phyloP scores from a whole-genome alignment of 2,329 filamentous ascomycete species.

The Parafenestella ontariensis region DNA sequence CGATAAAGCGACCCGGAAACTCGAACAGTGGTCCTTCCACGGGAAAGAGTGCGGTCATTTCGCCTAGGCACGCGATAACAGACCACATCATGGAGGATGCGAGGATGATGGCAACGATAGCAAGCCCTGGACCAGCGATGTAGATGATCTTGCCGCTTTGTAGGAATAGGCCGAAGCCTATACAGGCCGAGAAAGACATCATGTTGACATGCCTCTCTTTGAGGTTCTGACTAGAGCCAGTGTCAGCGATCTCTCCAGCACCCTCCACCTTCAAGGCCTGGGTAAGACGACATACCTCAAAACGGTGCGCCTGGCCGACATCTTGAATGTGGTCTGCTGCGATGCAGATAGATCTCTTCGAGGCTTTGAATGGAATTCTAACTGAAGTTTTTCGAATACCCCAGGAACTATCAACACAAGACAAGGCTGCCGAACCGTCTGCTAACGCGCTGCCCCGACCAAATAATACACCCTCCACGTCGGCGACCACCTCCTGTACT shows the following conservation, averaged over 20 bases:
- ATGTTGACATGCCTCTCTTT: constrained; percentile 45
- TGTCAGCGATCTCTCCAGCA: not conserved
- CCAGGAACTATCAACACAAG: constrained; percentile 12
- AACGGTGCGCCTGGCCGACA: constrained; percentile 34
- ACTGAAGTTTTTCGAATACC: not conserved
- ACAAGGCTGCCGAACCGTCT: constrained; percentile 17
- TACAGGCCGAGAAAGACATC: constrained; percentile 48
- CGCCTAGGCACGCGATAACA: constrained; percentile 67
- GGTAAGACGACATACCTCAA: constrained; percentile 19
- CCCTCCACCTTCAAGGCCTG: too few species aligned
- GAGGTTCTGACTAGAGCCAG: constrained; percentile 11
- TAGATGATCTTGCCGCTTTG: constrained; percentile 49
- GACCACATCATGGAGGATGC: constrained; percentile 49
- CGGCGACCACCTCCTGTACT: constrained; percentile 25
- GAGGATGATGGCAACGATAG: constrained; percentile 45
- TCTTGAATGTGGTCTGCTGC: constrained; percentile 10
- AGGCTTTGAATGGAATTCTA: too few species aligned
- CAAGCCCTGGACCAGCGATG: constrained; percentile 48
- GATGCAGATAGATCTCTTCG: too few species aligned
- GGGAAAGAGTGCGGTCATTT: constrained; percentile 86
- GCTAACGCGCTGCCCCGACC: constrained; percentile 20
- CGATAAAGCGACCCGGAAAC: constrained; percentile 87
- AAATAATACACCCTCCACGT: constrained; percentile 9
- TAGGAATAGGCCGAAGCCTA: constrained; percentile 49
- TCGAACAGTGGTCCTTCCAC: constrained; percentile 89